Percentiles rank a stretch among this genome's conserved stretches.
These are phyloP conservation scores for Trichosanthes cucumerina DNA, from an alignment of 306 rosid genomes.

Conservation along the genomic window DNA sequence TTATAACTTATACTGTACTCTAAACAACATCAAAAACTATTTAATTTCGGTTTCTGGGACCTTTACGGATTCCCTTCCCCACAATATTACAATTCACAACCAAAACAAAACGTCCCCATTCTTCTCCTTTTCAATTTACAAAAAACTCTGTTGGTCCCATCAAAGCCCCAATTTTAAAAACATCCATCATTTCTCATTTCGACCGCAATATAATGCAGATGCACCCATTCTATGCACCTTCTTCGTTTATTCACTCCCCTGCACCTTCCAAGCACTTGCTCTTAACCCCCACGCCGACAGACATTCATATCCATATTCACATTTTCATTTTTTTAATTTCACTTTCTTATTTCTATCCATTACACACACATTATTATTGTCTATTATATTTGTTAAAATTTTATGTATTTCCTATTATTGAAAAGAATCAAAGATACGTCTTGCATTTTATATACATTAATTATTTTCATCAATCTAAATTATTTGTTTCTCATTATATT, in stretches of 20 bases:
- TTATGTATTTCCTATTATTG: too few relatives aligned
- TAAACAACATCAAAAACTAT: too few relatives aligned
- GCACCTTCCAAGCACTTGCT: background rate
- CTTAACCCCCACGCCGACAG: background rate
- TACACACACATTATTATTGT: background rate
- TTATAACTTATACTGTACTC: too few relatives aligned
- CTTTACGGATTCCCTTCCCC: background rate
- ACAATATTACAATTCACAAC: background rate
- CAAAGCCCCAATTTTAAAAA: background rate
- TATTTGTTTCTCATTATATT: too few relatives aligned
- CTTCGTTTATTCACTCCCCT: background rate
- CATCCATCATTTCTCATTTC: background rate
- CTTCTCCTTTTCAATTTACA: background rate
- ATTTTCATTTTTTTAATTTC: background rate
- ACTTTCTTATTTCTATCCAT: background rate
- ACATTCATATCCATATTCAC: background rate
- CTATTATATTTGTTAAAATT: too few relatives aligned
- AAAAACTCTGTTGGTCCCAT: background rate
- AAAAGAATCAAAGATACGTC: too few relatives aligned
- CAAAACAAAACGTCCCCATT: background rate
- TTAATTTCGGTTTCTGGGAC: background rate
- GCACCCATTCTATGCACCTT: background rate
- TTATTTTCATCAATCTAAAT: too few relatives aligned
- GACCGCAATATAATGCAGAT: too few relatives aligned
- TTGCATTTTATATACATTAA: too few relatives aligned